Base-by-base conservation (phyloP, 1,284 basidiomycete genomes). In the Volvariella volvacea region DNA sequence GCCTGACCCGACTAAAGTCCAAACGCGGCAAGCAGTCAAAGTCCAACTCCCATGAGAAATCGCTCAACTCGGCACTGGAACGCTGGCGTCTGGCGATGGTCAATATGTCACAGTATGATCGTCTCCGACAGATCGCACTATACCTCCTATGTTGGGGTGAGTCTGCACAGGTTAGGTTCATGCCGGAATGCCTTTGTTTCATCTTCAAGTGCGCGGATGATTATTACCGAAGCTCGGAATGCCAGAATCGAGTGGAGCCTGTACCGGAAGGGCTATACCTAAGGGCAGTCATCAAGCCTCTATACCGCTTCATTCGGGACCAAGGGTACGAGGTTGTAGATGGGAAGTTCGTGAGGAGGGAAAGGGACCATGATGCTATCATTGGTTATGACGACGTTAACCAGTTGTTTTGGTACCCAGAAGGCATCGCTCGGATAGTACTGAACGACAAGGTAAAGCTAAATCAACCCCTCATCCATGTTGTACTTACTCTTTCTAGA, bases 121-220 rank as follows among this genome's bases (percentile, higher is more conserved):
- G 94, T 55, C 77, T 98, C 22, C 87, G 96, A 20, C 95, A 99
- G 66, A 80, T 99, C 50, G 95, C 95, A 0, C 80, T 99, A 22
- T 99, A 86, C 65, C 79, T 99, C 39, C 78, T 99, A 42, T 97
- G 93, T 63, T 99, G 96, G 95, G 95, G 94, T 52, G 95, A 99
- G 68, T 95, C 88, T 1, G 94, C 93, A 43, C 96, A 99, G 61
- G 89, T 99, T 47, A 87, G 95, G 48, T 98, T 98, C 68, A 87
- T 92, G 31, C 94, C 96, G 19, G 95, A 99, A 63, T 93, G 90
- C 59, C 71, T 99, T 44, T 98, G 95, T 71, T 99, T 98, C 79
- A 95, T 99, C 64, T 99, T 99, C 86, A 99, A 99, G 70, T 99
- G 95, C 59, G 95, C 96, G 43, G 95, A 99, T 65, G 95, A 99